phyloP scores from a whole-genome alignment of 2,329 filamentous ascomycete genomes.

The Emergomyces pasteurianus region DNA sequence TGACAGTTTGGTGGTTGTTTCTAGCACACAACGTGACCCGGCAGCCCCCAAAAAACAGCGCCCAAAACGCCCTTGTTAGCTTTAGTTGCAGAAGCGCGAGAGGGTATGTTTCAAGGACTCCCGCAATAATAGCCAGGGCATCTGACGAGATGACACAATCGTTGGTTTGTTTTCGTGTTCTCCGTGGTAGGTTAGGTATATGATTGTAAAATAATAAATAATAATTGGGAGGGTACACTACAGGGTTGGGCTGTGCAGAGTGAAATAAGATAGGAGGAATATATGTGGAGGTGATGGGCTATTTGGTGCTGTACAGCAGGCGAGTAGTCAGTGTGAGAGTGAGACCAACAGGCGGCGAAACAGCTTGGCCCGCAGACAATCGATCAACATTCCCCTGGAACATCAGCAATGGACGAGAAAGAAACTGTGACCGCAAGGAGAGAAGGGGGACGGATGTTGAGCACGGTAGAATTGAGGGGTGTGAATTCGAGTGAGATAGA shows the following conservation, averaged over 20 bases:
- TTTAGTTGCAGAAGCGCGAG: not conserved
- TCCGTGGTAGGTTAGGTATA: not conserved
- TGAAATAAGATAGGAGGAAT: not conserved
- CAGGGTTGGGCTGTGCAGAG: not conserved
- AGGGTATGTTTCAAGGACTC: not conserved
- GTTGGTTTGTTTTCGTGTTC: not conserved
- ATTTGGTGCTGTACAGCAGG: not conserved
- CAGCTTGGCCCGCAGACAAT: conserved; percentile 18
- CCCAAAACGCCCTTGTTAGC: not conserved
- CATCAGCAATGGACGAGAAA: not conserved
- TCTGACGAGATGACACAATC: not conserved
- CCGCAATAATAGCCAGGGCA: not conserved
- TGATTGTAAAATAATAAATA: not conserved
- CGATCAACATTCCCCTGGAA: conserved; percentile 3
- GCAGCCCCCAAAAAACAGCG: not conserved
- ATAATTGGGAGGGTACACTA: not conserved
- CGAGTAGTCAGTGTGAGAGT: conserved; percentile 16
- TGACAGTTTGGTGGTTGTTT: not conserved
- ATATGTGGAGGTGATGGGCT: not conserved
- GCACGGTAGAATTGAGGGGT: too few species aligned
- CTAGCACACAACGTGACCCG: not conserved
- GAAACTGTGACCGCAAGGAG: not conserved
- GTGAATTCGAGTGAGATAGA: too few species aligned
- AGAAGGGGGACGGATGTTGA: not conserved
- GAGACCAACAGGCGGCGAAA: conserved; percentile 26